A percentile compares a stretch with the other conserved stretches of the same genome.
These are phyloP conservation scores for Aspergillus carbonarius DNA, from an alignment of 2,329 filamentous ascomycete species.

Conservation along the genomic window DNA sequence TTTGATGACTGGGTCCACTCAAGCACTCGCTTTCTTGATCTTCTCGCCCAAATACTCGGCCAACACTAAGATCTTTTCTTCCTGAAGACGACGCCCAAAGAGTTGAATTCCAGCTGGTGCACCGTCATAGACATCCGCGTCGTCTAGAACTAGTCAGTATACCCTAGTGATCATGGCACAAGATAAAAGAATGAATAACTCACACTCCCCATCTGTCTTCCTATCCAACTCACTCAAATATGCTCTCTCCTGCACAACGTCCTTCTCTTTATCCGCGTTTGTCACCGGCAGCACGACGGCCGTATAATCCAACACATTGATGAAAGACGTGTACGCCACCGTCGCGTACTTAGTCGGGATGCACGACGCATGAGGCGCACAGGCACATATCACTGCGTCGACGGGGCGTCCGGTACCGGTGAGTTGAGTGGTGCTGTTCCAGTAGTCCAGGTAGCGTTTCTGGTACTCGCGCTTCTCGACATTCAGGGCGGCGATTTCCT, in stretches of 20 bases:
- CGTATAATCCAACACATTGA: conserved; percentile 60
- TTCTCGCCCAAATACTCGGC: conserved; percentile 40
- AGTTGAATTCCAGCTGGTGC: conserved; percentile 51
- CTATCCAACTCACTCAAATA: conserved; percentile 47
- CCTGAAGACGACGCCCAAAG: conserved; percentile 50
- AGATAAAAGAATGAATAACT: conserved; percentile 23
- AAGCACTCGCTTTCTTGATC: neutral
- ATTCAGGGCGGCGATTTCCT: conserved; percentile 50
- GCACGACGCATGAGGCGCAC: conserved; percentile 44
- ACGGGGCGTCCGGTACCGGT: conserved; percentile 55
- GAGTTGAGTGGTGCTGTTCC: conserved; percentile 55
- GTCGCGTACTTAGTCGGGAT: conserved; percentile 46
- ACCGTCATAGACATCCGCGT: conserved; percentile 50
- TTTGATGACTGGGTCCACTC: neutral
- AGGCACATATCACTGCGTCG: conserved; percentile 50
- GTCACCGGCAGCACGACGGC: conserved; percentile 57
- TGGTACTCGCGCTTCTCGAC: conserved; percentile 56
- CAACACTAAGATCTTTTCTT: conserved; percentile 52
- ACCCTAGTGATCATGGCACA: neutral
- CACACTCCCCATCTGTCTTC: conserved; percentile 51
- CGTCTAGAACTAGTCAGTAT: conserved; percentile 36
- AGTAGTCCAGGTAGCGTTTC: conserved; percentile 62
- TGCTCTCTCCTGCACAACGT: conserved; percentile 41
- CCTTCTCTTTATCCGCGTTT: conserved; percentile 51
- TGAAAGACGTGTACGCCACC: conserved; percentile 46